phyloP scores from a whole-genome alignment of 257 asterid species.

The Rhazya stricta region DNA sequence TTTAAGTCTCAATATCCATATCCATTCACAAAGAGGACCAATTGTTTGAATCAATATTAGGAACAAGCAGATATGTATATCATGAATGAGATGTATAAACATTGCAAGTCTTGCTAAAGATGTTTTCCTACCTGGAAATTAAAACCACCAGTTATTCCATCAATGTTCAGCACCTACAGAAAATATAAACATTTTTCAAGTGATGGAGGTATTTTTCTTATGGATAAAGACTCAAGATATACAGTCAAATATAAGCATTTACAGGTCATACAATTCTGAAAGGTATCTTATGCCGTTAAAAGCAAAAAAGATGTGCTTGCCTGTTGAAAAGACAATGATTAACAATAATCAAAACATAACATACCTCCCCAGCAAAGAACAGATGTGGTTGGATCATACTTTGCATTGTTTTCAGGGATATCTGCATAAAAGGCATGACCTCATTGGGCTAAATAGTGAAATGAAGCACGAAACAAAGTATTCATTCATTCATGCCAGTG shows the following conservation, averaged over 20 bases:
- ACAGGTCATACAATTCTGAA: background rate
- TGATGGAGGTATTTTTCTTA: too few relatives aligned
- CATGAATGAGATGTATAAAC: background rate
- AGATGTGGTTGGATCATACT: constrained; percentile 58
- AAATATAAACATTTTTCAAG: background rate
- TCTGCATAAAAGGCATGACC: constrained; percentile 36
- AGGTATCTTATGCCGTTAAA: background rate
- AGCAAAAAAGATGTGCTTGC: background rate
- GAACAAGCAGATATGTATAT: background rate
- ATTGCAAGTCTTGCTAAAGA: background rate
- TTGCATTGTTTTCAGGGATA: constrained; percentile 71
- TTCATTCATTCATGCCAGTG: background rate
- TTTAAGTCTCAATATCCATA: background rate
- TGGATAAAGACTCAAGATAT: background rate
- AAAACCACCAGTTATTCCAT: constrained; percentile 93
- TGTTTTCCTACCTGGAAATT: constrained; percentile 69
- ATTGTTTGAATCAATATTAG: background rate
- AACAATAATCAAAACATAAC: background rate
- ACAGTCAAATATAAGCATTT: background rate
- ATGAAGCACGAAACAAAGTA: constrained; percentile 7
- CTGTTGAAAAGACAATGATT: background rate
- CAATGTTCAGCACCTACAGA: constrained; percentile 67
- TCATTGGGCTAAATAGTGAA: constrained; percentile 1
- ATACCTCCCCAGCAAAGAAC: constrained; percentile 95
- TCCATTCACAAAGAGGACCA: background rate